Evolutionary conservation across 176 grass and related monocot genomes (phyloP), one percentile per base, ranked within the genome.

Genomic region (Aegilops umbellulata): DNA sequence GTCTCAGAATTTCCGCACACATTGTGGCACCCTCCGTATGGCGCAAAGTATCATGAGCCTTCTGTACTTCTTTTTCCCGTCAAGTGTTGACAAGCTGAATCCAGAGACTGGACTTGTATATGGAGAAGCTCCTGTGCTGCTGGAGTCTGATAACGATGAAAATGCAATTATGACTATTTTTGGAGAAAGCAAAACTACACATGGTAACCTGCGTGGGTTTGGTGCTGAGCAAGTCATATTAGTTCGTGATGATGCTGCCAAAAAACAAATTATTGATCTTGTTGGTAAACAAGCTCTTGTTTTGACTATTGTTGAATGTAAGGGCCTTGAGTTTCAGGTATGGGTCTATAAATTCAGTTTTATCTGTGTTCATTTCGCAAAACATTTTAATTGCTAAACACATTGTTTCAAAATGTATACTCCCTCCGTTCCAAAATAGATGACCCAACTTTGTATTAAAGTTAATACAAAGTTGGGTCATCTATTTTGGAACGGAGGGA

Each of bases 301-400:
- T 31, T 81, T 97, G 38, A 88, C 95, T 42, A 97, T 95, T 66
- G 60, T 97, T 75, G 95, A 97, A 88, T 97, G 95, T 20, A 97
- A 97, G 65, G 95, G 95, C 69, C 92, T 97, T 12, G 95, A 97
- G 32, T 97, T 95, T 79, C 90, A 97, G 90, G 95, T 97, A 93
- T 16, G 17, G 25, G 26, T 22, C 57, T 78, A 41, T 58, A 26
- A 60, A 5, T 77, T 81, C 58, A 65, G 15, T 62, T 62, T 49
- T 4, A 26, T 24, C 24, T 63, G 25, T 57, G 36, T 6, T 77
- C 22, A 35, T 17, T 32, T 32, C 29, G 7, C 15, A 49, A 76
- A 73, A 13, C 34, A 81, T 80, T 60, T 80, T 72, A 5, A 31
- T 64, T 32, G n/a, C 66, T 29, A 80, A 57, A 4, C 31, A 3